Base-by-base conservation (phyloP, 1,284 basidiomycete species). In the Naganishia albida region DNA sequence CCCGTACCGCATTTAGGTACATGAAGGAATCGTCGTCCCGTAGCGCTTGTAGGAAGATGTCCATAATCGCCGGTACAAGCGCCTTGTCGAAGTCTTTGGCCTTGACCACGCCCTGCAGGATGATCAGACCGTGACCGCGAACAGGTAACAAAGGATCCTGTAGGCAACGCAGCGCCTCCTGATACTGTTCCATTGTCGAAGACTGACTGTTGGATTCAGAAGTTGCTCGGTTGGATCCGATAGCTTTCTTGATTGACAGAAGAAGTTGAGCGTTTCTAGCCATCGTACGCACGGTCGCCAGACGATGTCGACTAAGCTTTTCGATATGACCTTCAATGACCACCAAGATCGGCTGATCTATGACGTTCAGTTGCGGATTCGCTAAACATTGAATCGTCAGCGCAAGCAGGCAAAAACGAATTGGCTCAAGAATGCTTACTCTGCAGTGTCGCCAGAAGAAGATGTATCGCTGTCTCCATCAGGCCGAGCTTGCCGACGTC, bases 11-110 rank as follows among this genome's bases (percentile, higher is more conserved):
- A 73, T 94, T 94, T 64, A 98, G 81, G 76, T 93, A 98, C 66
- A 98, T 87, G 78, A 94, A 98, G 39, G 90, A 93, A 74, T 99
- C 95, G 56, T 94, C 89, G 72, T 97, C 93, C 73, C 93, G 88
- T 3, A 96, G 80, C 0, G 88, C 85, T 72, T 91, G 86, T 67
- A 96, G 78, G 75, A 96, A 94, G 57, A 97, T 88, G 51, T 91
- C 90, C 50, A 94, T 80, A 70, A 97, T 90, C 1, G 87, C 87
- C 0, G 92, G 91, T 3, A 89, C 78, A 16, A 96, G 82, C 0
- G 89, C 87, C 2, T 43, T 46, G 55, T 73, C 68, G 68, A 71
- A 66, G 20, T 62, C 68, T 8, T 81, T 79, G 4, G 83, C 49
- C 15, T 71, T 80, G 18, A 91, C 85, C 28, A 94, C 84, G 70